Evolutionary conservation across 495 filamentous ascomycete genomes (phyloP).

Genomic region (Gamarada debralockiae): DNA sequence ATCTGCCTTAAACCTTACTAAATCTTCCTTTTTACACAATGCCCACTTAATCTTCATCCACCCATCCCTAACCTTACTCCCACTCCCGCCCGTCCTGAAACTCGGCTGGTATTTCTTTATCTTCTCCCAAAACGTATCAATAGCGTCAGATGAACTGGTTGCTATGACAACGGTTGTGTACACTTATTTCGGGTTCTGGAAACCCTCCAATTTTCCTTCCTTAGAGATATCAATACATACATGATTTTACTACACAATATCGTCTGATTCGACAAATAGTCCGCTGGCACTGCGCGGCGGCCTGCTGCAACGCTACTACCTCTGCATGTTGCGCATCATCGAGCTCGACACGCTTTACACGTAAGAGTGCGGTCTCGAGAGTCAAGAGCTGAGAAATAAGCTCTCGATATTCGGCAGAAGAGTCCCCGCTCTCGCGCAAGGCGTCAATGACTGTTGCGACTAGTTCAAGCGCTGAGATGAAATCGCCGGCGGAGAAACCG

Average conservation of each 20-base stretch:
- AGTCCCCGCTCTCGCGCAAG: conserved; percentile 18
- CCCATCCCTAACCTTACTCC: conserved; percentile 17
- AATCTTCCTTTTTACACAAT: conserved; percentile 27
- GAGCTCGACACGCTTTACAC: conserved; percentile 26
- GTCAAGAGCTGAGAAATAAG: conserved; percentile 26
- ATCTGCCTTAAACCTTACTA: conserved; percentile 26
- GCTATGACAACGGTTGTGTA: too few species aligned
- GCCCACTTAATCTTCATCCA: conserved; percentile 30
- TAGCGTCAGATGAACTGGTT: too few species aligned
- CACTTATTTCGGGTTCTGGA: too few species aligned
- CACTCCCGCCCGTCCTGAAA: conserved; percentile 11
- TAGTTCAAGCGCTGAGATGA: conserved; percentile 14
- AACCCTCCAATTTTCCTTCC: too few species aligned
- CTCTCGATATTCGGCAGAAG: conserved; percentile 19
- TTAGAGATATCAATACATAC: too few species aligned
- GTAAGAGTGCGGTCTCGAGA: conserved; percentile 28
- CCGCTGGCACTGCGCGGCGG: conserved; percentile 25
- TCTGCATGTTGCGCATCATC: conserved; percentile 20
- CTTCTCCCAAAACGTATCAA: conserved; percentile 26
- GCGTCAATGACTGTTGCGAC: conserved; percentile 23
- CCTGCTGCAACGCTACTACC: conserved; percentile 23
- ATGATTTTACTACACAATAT: too few species aligned
- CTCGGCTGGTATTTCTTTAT: conserved; percentile 25
- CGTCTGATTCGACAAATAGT: too few species aligned
- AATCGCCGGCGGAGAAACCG: conserved; percentile 14